Conservation (phyloP, 2,329 filamentous ascomycete species). For the Colletotrichum agaves region DNA sequence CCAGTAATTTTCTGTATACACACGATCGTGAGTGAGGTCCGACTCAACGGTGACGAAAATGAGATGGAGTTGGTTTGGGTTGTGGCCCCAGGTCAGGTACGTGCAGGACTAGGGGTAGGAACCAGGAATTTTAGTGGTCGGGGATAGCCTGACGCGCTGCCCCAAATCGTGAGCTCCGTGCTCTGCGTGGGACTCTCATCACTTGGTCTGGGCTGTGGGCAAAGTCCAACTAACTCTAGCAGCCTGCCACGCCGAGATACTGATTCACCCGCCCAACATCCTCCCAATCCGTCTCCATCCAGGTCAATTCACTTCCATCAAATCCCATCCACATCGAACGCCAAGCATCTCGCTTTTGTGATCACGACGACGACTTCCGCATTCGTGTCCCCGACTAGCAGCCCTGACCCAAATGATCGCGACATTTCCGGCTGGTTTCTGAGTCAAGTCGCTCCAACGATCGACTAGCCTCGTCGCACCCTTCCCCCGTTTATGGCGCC, state of each 20-base stretch:
- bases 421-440: slow-evolving; percentile 20
- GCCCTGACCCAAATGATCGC: slow-evolving; percentile 20
- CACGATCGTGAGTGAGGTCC: too few species aligned
- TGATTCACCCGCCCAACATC: slow-evolving; percentile 20
- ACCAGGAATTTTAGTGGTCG: slow-evolving; percentile 28
- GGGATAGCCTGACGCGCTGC: slow-evolving; percentile 32
- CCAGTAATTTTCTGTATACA: background rate
- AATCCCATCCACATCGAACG: background rate
- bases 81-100: slow-evolving; percentile 11
- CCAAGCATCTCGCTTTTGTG: slow-evolving; percentile 19
- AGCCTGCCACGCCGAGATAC: slow-evolving; percentile 7
- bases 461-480: slow-evolving; percentile 20
- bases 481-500: slow-evolving; percentile 47
- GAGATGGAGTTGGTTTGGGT: slow-evolving; percentile 6
- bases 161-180: slow-evolving; percentile 36
- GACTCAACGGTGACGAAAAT: background rate
- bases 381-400: slow-evolving; percentile 20
- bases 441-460: slow-evolving; percentile 17
- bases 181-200: slow-evolving; percentile 32
- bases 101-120: slow-evolving; percentile 8
- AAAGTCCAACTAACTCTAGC: slow-evolving; percentile 22
- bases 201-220: slow-evolving; percentile 34
- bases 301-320: slow-evolving; percentile 1
- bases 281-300: background rate
- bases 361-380: slow-evolving; percentile 12